phyloP scores from a whole-genome alignment of 2,329 filamentous ascomycete genomes.

The Fonsecaea erecta region DNA sequence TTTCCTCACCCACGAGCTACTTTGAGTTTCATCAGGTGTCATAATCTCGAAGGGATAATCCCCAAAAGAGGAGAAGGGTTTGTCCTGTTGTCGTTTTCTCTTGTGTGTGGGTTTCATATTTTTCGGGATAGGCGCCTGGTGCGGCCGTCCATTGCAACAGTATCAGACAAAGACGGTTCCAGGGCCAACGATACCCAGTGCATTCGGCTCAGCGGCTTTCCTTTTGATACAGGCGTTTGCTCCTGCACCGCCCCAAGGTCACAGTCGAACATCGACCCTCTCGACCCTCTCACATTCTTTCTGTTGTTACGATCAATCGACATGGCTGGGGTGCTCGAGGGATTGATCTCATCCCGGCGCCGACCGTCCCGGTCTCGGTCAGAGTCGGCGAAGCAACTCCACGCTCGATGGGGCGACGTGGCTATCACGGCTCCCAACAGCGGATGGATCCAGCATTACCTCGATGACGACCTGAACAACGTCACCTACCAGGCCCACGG shows the following conservation, averaged over 20 bases:
- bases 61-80: no score
- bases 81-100: neutral
- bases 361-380: slow-evolving; percentile 29
- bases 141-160: neutral
- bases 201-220: slow-evolving; percentile 3
- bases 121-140: slow-evolving; percentile 4
- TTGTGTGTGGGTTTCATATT: slow-evolving; percentile 12
- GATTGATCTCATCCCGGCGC: slow-evolving; percentile 25
- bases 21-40: neutral
- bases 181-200: slow-evolving; percentile 6
- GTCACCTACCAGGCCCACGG: slow-evolving; percentile 22
- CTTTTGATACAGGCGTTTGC: slow-evolving; percentile 9
- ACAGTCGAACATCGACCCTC: neutral
- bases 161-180: neutral
- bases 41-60: neutral
- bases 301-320: slow-evolving; percentile 1
- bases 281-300: neutral
- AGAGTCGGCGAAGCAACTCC: slow-evolving; percentile 36
- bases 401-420: slow-evolving; percentile 49
- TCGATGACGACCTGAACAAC: slow-evolving; percentile 23
- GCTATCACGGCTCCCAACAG: slow-evolving; percentile 48
- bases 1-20: neutral
- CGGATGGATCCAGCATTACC: slow-evolving; percentile 45
- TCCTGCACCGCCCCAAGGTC: slow-evolving; percentile 6
- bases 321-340: slow-evolving; percentile 31